These are phyloP conservation scores for Lodderomyces theae DNA, from an alignment of 1,139 yeast species.

Conservation along the genomic window DNA sequence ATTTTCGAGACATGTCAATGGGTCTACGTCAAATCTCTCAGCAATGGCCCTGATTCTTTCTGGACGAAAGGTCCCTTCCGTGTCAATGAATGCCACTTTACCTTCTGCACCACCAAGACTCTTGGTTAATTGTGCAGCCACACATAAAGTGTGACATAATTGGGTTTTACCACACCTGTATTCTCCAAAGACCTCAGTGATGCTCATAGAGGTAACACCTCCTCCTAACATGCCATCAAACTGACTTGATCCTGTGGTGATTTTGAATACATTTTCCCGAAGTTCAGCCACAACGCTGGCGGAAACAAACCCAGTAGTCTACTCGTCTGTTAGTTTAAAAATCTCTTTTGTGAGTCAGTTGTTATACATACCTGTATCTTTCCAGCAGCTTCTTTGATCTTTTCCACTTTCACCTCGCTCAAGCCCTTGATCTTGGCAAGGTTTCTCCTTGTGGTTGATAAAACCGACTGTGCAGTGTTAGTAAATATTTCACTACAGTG, in stretches of 20 bases:
- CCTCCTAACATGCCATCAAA: constrained; percentile 57
- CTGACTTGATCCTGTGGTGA: constrained; percentile 56
- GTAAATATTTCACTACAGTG: neutral
- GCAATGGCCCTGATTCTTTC: constrained; percentile 57
- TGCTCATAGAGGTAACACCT: constrained; percentile 59
- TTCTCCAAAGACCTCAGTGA: constrained; percentile 64
- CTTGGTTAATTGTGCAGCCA: constrained; percentile 54
- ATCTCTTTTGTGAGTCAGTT: neutral
- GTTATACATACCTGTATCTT: constrained; percentile 31
- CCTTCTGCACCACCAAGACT: constrained; percentile 61
- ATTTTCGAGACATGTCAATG: constrained; percentile 50
- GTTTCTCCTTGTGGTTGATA: constrained; percentile 54
- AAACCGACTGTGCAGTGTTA: constrained; percentile 35
- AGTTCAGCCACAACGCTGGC: constrained; percentile 52
- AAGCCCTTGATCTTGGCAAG: constrained; percentile 52
- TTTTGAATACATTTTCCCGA: constrained; percentile 42
- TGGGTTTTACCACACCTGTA: constrained; percentile 63
- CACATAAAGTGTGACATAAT: constrained; percentile 58
- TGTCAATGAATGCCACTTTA: constrained; percentile 58
- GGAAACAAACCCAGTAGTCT: constrained; percentile 49
- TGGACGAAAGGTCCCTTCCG: constrained; percentile 61
- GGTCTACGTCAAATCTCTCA: constrained; percentile 51
- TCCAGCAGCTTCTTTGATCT: constrained; percentile 59
- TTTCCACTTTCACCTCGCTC: constrained; percentile 59
- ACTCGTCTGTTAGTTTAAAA: neutral